phyloP scores from a whole-genome alignment of 805 yeast genomes.

The Hanseniaspora osmophila region DNA sequence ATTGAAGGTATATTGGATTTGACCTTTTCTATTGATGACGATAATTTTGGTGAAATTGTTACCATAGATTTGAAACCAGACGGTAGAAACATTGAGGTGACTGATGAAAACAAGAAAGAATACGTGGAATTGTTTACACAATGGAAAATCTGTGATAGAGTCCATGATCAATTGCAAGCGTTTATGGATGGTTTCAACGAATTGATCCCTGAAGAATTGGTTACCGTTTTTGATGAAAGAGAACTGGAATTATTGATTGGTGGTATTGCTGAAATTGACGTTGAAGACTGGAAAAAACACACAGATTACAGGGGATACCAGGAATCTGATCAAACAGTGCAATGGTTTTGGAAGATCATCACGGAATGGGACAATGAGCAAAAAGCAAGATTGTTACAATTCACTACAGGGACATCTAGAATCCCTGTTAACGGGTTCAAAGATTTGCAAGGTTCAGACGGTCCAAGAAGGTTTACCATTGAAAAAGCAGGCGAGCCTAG shows the following conservation, averaged over 20 bases:
- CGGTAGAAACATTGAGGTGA: conserved; percentile 82
- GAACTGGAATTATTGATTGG: conserved; percentile 93
- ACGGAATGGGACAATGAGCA: conserved; percentile 93
- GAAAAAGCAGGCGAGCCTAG: conserved; percentile 93
- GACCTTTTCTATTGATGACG: conserved; percentile 82
- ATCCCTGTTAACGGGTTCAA: conserved; percentile 98
- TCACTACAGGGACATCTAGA: conserved; percentile 97
- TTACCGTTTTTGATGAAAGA: conserved; percentile 93
- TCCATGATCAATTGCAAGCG: conserved; percentile 90
- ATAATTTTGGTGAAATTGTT: conserved; percentile 84
- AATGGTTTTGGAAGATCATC: conserved; percentile 97
- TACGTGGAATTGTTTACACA: conserved; percentile 89
- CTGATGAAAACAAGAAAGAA: conserved; percentile 88
- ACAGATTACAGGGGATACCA: conserved; percentile 97
- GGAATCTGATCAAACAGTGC: conserved; percentile 89
- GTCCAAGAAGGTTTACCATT: conserved; percentile 96
- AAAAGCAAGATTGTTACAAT: conserved; percentile 86
- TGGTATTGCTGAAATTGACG: conserved; percentile 94
- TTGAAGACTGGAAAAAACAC: conserved; percentile 97
- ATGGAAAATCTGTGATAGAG: conserved; percentile 88
- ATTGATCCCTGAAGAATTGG: conserved; percentile 89
- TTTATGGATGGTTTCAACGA: conserved; percentile 96
- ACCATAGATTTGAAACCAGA: conserved; percentile 80
- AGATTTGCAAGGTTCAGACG: conserved; percentile 96
- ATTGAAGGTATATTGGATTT: conserved; percentile 77